These are phyloP conservation scores for Lepidium aucheri DNA, from an alignment of 345 rosid species.

Conservation along the genomic window DNA sequence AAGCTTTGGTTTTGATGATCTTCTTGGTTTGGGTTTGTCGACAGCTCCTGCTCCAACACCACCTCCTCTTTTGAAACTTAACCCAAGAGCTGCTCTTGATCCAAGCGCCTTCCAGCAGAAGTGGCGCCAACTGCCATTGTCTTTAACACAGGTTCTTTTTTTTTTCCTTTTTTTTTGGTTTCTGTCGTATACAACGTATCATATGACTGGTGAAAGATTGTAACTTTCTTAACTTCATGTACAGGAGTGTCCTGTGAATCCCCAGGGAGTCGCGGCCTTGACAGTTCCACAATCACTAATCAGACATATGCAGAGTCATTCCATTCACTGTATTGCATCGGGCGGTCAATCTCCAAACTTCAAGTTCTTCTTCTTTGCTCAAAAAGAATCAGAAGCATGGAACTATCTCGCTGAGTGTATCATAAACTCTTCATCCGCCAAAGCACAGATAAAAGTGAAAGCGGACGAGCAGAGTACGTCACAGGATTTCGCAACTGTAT, in stretches of 20 bases:
- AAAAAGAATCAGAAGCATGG: constrained; percentile 64
- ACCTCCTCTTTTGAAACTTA: constrained; percentile 69
- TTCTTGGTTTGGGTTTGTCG: constrained; percentile 66
- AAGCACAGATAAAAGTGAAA: constrained; percentile 69
- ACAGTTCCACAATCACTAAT: constrained; percentile 69
- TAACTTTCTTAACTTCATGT: constrained; percentile 3
- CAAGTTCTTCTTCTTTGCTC: constrained; percentile 92
- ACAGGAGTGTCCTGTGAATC: constrained; percentile 63
- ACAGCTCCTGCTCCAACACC: constrained; percentile 42
- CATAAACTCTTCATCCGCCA: constrained; percentile 71
- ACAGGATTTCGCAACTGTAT: constrained; percentile 44
- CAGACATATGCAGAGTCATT: constrained; percentile 77
- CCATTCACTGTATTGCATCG: constrained; percentile 86
- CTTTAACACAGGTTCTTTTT: constrained; percentile 55
- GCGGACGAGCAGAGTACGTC: constrained; percentile 76
- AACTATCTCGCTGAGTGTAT: constrained; percentile 72
- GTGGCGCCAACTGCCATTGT: constrained; percentile 79
- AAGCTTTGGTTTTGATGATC: constrained; percentile 74
- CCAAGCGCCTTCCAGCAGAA: constrained; percentile 84
- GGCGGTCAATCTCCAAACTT: constrained; percentile 89
- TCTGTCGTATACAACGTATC: background rate
- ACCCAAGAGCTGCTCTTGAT: constrained; percentile 66
- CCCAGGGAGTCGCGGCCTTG: constrained; percentile 62
- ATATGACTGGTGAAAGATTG: background rate
- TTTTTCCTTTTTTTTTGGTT: background rate